phyloP scores from a whole-genome alignment of 768 basidiomycete species.

The Collybiopsis confluens region DNA sequence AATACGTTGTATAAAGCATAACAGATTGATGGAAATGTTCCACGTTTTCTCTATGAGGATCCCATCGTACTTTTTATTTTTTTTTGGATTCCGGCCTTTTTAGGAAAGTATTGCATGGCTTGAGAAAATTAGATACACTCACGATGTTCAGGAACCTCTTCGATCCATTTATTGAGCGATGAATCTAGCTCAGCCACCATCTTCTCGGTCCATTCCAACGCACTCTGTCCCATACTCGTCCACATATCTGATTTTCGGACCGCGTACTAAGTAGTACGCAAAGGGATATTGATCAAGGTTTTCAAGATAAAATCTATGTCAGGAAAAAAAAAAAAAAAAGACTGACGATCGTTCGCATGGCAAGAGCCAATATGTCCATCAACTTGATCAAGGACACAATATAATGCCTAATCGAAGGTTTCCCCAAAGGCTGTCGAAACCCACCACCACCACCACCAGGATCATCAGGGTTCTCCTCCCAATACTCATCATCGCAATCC shows the following conservation, averaged over 20 bases:
- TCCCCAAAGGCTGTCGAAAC: constrained; percentile 52
- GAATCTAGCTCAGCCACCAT: constrained; percentile 73
- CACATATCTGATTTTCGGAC: constrained; percentile 8
- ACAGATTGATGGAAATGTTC: constrained; percentile 46
- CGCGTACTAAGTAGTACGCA: background rate
- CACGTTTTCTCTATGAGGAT: constrained; percentile 33
- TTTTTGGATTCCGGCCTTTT: background rate
- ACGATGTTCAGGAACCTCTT: constrained; percentile 59
- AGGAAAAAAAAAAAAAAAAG: background rate
- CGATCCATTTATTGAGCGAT: constrained; percentile 72
- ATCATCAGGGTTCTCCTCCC: no score
- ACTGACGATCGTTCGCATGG: constrained; percentile 48
- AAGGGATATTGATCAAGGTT: constrained; percentile 20
- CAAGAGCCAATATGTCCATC: constrained; percentile 46
- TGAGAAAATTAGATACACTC: background rate
- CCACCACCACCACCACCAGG: constrained; percentile 32
- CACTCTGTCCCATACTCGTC: background rate
- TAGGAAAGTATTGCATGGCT: background rate
- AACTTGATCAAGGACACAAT: constrained; percentile 46
- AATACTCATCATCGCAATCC: constrained; percentile 70
- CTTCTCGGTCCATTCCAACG: constrained; percentile 51
- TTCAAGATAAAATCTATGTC: background rate
- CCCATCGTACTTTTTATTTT: constrained; percentile 40
- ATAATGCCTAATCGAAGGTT: constrained; percentile 40
- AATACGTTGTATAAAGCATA: constrained; percentile 31